Percentiles rank a stretch among this genome's conserved stretches.
Evolutionary conservation across 495 filamentous ascomycete genomes (phyloP).

Genomic region (Cercophora sp.): DNA sequence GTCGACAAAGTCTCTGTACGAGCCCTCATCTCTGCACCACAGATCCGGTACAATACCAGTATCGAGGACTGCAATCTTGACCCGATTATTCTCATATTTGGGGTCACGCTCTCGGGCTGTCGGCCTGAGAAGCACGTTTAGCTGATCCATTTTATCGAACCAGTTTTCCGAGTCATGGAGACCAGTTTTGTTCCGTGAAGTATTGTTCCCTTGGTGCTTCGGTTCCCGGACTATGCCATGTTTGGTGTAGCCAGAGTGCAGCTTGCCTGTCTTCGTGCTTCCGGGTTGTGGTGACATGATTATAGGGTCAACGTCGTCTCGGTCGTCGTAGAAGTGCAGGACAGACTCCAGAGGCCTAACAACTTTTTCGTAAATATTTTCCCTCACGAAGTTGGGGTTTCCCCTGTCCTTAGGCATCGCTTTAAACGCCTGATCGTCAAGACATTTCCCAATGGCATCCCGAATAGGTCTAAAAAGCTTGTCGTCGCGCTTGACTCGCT

Average conservation of each 20-base stretch:
- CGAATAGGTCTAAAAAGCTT: not conserved
- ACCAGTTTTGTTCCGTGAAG: no score
- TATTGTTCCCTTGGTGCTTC: no score
- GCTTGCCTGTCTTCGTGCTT: not conserved
- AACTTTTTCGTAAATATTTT: not conserved
- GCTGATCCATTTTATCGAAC: conserved; percentile 16
- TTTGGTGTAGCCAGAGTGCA: not conserved
- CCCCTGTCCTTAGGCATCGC: not conserved
- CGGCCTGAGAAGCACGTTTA: conserved; percentile 14
- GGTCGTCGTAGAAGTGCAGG: not conserved
- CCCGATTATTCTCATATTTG: not conserved
- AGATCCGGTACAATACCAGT: conserved; percentile 12
- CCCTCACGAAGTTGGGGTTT: not conserved
- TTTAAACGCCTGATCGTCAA: not conserved
- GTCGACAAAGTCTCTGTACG: conserved; percentile 22
- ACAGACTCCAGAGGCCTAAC: not conserved
- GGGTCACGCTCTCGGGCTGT: conserved; percentile 1
- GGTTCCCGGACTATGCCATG: no score
- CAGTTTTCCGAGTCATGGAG: conserved; percentile 6
- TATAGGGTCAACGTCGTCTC: not conserved
- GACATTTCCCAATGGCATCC: not conserved
- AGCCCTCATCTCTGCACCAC: not conserved
- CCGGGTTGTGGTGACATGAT: not conserved
- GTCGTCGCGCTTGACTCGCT: not conserved
- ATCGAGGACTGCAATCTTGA: conserved; percentile 20